phyloP scores from a whole-genome alignment of 2,329 filamentous ascomycete genomes.

The Colletotrichum chrysophilum region DNA sequence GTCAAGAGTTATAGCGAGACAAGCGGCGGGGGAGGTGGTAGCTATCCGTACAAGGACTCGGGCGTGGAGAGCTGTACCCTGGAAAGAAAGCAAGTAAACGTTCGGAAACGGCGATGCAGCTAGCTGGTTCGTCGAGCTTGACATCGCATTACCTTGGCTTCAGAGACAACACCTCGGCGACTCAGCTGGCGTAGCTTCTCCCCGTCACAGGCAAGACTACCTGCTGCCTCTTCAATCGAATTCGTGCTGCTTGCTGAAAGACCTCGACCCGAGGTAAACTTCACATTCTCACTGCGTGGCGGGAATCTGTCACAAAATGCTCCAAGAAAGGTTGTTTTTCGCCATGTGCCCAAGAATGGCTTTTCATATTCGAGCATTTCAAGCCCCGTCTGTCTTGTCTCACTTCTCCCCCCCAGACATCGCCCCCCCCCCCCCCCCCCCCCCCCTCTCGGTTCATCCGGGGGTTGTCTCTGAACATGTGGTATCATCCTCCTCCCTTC shows the following conservation, averaged over 20 bases:
- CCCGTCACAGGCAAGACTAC: background rate
- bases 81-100: background rate
- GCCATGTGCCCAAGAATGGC: conserved; percentile 14
- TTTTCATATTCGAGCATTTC: conserved; percentile 20
- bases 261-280: background rate
- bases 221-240: background rate
- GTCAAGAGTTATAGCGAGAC: background rate
- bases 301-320: background rate
- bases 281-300: background rate
- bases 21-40: accelerated
- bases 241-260: background rate
- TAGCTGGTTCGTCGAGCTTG: background rate
- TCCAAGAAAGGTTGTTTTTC: background rate
- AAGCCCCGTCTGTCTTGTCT: background rate
- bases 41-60: background rate
- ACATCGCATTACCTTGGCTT: background rate
- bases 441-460: background rate
- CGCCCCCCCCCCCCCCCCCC: background rate
- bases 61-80: background rate
- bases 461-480: background rate
- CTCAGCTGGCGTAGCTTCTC: background rate
- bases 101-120: background rate
- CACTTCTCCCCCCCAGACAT: background rate
- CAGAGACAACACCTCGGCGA: background rate
- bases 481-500: conserved; percentile 21